Conservation (phyloP, 495 filamentous ascomycete species). For the Glutinoglossum americanum region DNA sequence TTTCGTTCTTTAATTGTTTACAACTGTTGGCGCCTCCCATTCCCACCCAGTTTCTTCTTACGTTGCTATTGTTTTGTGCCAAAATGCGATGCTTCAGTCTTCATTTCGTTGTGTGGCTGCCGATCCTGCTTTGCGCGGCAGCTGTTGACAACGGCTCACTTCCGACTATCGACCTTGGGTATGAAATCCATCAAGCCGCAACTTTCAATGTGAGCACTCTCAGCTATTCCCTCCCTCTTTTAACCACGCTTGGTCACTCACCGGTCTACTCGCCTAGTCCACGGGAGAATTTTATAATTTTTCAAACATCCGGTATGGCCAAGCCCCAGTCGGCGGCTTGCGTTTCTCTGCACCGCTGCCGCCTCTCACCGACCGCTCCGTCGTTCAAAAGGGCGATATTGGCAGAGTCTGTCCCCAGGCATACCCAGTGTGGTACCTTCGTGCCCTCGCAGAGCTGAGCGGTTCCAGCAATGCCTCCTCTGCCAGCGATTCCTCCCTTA, state of each 20-base stretch:
- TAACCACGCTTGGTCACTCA: background rate
- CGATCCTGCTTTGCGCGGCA: background rate
- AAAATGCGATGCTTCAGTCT: background rate
- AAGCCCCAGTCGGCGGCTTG: constrained; percentile 11
- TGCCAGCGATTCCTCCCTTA: constrained; percentile 7
- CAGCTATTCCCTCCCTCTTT: background rate
- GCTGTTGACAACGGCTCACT: background rate
- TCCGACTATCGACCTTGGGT: constrained; percentile 10
- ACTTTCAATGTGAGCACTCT: background rate
- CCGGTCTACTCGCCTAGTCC: background rate
- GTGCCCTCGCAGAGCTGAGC: background rate
- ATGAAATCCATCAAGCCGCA: constrained; percentile 6
- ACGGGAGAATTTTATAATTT: background rate
- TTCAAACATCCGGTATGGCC: constrained; percentile 12
- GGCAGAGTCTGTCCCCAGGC: constrained; percentile 11
- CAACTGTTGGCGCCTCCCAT: no score
- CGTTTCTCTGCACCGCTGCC: constrained; percentile 8
- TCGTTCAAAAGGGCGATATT: constrained; percentile 4
- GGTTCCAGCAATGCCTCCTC: background rate
- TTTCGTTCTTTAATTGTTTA: no score
- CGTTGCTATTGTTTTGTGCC: no score
- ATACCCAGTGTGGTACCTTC: constrained; percentile 3
- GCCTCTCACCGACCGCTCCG: constrained; percentile 6
- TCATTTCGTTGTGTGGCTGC: background rate
- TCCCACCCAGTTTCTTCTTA: no score